Percentiles rank a stretch among this genome's conserved stretches.
phyloP scores from a whole-genome alignment of 176 grass and related monocot species.

The Avena sativa region DNA sequence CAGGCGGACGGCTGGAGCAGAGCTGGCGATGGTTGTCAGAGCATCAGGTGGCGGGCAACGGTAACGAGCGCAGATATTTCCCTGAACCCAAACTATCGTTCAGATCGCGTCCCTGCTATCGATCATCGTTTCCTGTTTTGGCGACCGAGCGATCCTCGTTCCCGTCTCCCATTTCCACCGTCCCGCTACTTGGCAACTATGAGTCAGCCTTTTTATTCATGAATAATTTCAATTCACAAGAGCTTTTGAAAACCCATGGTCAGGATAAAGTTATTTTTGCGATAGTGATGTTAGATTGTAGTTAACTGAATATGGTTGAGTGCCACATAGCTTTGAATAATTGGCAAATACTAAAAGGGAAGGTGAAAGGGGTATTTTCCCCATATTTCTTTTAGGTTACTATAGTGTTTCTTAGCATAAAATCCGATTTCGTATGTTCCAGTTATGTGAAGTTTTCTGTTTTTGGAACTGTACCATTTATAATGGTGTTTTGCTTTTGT shows the following conservation, averaged over 20 bases:
- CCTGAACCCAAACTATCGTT: too few relatives aligned
- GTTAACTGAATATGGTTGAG: neutral
- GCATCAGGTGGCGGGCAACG: too few relatives aligned
- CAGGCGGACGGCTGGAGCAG: too few relatives aligned
- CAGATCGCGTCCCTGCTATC: too few relatives aligned
- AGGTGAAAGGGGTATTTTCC: neutral
- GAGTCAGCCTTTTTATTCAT: neutral
- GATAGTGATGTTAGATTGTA: neutral
- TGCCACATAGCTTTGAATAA: neutral
- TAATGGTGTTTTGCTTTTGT: neutral
- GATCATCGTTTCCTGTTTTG: too few relatives aligned
- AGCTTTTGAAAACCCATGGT: slow-evolving; percentile 13
- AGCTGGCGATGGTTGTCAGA: too few relatives aligned
- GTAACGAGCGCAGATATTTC: too few relatives aligned
- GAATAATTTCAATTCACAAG: slow-evolving; percentile 18
- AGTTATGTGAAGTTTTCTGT: neutral
- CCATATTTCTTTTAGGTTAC: neutral
- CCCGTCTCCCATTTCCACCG: too few relatives aligned
- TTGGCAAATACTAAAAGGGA: neutral
- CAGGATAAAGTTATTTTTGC: neutral
- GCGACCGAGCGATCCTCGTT: too few relatives aligned
- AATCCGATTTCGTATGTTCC: neutral
- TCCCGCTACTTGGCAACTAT: too few relatives aligned
- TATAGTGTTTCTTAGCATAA: neutral
- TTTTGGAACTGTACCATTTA: neutral